Conservation (phyloP, 1,284 basidiomycete genomes). For the Earliella scabrosa region DNA sequence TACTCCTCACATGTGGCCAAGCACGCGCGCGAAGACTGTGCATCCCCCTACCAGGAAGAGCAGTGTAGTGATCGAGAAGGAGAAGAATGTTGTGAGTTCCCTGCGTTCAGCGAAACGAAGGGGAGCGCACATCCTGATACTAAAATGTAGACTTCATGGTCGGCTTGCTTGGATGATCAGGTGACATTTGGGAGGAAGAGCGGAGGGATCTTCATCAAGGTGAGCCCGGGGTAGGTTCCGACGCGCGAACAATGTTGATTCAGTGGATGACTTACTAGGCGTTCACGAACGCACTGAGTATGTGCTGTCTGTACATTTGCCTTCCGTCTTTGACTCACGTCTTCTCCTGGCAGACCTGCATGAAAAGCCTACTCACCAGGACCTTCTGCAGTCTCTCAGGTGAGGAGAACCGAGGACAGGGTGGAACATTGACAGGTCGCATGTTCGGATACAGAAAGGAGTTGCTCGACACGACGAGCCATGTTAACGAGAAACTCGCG, state of each 20-base stretch:
- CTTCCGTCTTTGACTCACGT: background rate
- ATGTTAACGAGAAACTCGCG: too few species aligned
- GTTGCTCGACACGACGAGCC: background rate
- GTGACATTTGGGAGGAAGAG: background rate
- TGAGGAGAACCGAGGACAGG: too few species aligned
- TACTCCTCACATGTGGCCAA: background rate
- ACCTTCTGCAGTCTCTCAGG: constrained; percentile 1
- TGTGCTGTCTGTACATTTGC: background rate
- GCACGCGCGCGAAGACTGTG: background rate
- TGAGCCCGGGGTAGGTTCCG: background rate
- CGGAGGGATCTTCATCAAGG: constrained; percentile 19
- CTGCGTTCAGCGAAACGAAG: too few species aligned
- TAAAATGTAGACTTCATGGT: constrained; percentile 14
- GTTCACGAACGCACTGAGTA: background rate
- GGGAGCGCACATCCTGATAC: background rate
- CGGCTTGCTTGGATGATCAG: constrained; percentile 16
- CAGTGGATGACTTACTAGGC: too few species aligned
- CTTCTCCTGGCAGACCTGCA: background rate
- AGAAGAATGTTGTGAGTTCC: constrained; percentile 10
- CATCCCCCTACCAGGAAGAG: background rate
- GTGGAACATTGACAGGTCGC: too few species aligned
- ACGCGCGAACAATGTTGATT: too few species aligned
- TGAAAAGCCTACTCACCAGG: background rate
- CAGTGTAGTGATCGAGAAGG: background rate
- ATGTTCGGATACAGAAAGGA: background rate